Evolutionary conservation across 2,329 filamentous ascomycete genomes (phyloP).

Genomic region (Cercospora berteroae): DNA sequence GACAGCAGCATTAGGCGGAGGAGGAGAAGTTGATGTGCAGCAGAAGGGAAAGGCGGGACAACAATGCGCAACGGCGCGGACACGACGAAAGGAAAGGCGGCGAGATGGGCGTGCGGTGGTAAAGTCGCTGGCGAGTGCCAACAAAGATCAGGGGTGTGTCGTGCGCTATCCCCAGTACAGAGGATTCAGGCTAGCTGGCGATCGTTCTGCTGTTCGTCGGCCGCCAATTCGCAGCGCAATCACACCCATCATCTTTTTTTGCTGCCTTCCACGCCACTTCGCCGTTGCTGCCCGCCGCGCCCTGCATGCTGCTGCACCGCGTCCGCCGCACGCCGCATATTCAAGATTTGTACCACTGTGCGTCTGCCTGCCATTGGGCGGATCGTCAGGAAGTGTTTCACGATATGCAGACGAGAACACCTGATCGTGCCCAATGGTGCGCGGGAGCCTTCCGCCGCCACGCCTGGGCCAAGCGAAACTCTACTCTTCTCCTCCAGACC

Average conservation of each 20-base stretch:
- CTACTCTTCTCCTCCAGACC: not conserved
- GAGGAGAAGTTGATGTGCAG: constrained; percentile 1
- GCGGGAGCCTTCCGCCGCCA: not conserved
- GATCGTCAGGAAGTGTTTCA: not conserved
- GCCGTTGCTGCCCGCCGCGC: not conserved
- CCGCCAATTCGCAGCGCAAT: not conserved
- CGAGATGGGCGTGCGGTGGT: not conserved
- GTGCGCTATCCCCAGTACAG: not conserved
- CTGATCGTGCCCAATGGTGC: constrained; percentile 1
- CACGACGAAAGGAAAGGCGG: constrained; percentile 2
- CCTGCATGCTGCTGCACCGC: not conserved
- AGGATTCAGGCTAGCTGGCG: not conserved
- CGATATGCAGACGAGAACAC: not conserved
- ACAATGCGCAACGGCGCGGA: not conserved
- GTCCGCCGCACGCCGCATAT: not conserved
- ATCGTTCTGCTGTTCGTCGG: not conserved
- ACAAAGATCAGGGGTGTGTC: not conserved
- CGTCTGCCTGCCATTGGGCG: not conserved
- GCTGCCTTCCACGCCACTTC: not conserved
- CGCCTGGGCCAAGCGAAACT: not conserved
- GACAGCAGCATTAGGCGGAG: not conserved
- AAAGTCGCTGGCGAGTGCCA: not conserved
- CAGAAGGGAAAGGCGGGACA: constrained; percentile 1
- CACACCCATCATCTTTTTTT: not conserved
- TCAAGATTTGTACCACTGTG: not conserved